Conservation (phyloP, 1,284 basidiomycete genomes). For the Tetrapyrgos nigripes region DNA sequence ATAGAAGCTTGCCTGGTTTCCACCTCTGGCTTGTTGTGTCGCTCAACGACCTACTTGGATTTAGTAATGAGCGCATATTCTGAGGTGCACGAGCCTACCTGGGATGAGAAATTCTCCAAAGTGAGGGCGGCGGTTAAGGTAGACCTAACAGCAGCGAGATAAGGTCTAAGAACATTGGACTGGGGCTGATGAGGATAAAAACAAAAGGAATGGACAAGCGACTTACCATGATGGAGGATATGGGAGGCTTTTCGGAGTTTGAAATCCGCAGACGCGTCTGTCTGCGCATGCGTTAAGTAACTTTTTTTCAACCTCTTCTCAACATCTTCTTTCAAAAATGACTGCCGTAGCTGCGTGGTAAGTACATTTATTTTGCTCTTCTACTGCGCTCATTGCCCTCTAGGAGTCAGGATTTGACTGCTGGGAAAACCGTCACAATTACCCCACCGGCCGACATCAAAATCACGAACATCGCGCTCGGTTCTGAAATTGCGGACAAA, state of each 20-base stretch:
- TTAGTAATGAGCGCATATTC: conserved; percentile 7
- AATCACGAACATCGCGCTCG: conserved; percentile 87
- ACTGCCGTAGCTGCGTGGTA: conserved; percentile 69
- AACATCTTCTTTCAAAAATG: conserved; percentile 47
- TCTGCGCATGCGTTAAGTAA: conserved; percentile 14
- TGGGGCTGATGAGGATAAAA: conserved; percentile 32
- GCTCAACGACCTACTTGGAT: conserved; percentile 80
- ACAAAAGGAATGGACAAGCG: neutral
- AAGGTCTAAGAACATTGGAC: conserved; percentile 90
- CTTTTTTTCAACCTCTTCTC: conserved; percentile 8
- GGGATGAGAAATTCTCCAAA: conserved; percentile 96
- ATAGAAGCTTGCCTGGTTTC: conserved; percentile 72
- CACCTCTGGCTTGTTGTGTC: conserved; percentile 96
- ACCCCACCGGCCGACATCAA: conserved; percentile 75
- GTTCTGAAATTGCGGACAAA: conserved; percentile 71
- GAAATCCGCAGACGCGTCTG: neutral
- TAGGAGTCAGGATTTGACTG: conserved; percentile 68
- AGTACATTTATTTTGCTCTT: conserved; percentile 26
- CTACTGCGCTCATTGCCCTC: conserved; percentile 11
- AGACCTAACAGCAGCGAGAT: conserved; percentile 94
- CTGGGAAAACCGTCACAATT: conserved; percentile 69
- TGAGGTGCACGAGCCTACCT: conserved; percentile 56
- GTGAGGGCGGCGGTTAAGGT: conserved; percentile 98
- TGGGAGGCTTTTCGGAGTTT: neutral
- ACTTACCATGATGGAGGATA: conserved; percentile 28